Conservation (phyloP, 2,329 filamentous ascomycete genomes). For the Colletotrichum agaves region DNA sequence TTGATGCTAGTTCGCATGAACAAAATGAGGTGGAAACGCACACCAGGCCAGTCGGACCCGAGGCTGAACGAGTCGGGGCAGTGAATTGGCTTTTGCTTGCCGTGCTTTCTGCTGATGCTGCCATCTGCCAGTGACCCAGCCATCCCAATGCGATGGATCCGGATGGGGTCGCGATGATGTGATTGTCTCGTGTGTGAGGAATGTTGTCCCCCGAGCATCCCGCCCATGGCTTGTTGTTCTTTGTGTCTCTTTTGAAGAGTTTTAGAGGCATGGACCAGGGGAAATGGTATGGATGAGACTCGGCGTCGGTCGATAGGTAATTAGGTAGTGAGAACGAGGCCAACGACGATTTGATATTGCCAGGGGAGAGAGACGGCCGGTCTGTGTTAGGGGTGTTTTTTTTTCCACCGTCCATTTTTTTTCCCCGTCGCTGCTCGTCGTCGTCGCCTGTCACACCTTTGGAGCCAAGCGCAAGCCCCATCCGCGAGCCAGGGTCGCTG, state of each 20-base stretch:
- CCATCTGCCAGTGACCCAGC: conserved; percentile 5
- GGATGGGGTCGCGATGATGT: conserved; percentile 33
- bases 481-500: conserved; percentile 29
- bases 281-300: conserved; percentile 1
- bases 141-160: conserved; percentile 34
- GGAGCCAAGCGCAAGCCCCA: conserved; percentile 33
- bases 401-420: not conserved
- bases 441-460: conserved; percentile 29
- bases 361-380: conserved; percentile 10
- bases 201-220: conserved; percentile 20
- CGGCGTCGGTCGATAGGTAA: not conserved
- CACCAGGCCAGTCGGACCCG: conserved; percentile 32
- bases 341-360: conserved; percentile 22
- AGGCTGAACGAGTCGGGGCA: conserved; percentile 30
- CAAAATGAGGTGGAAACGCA: conserved; percentile 36
- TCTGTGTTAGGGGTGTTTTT: not conserved
- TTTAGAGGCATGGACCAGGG: conserved; percentile 13
- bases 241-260: conserved; percentile 5
- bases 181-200: conserved; percentile 36
- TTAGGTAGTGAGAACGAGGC: conserved; percentile 4
- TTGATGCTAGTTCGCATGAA: conserved; percentile 40
- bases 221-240: not conserved
- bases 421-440: conserved; percentile 4
- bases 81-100: conserved; percentile 27
- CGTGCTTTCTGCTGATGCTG: not conserved